Conservation (phyloP, 495 filamentous ascomycete genomes). For the Aspergillus incahuasiensis region DNA sequence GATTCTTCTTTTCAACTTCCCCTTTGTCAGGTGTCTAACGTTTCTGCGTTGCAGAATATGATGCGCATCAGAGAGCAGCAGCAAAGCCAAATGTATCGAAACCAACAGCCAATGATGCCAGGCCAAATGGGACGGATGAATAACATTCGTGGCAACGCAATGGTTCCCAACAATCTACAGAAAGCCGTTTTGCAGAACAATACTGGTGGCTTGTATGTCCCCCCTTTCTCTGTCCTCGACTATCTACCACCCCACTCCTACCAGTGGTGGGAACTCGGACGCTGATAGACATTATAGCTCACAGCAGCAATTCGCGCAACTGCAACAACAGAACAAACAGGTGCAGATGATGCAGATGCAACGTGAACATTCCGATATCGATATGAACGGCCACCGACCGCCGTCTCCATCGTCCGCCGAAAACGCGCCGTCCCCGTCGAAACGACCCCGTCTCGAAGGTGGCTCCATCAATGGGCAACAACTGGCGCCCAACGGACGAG, state of each 20-base stretch:
- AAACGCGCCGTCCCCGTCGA: constrained; percentile 87
- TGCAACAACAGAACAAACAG: constrained; percentile 65
- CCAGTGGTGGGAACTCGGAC: constrained; percentile 9
- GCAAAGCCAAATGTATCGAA: constrained; percentile 60
- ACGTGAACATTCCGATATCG: constrained; percentile 79
- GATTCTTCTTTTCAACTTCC: constrained; percentile 2
- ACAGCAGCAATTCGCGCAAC: constrained; percentile 53
- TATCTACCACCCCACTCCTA: neutral
- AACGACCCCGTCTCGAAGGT: constrained; percentile 82
- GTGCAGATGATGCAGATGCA: constrained; percentile 71
- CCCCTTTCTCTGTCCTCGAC: neutral
- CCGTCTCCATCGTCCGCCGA: constrained; percentile 78
- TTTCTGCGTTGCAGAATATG: constrained; percentile 28
- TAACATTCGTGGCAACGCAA: constrained; percentile 39
- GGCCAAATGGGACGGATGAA: constrained; percentile 58
- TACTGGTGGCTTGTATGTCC: constrained; percentile 38
- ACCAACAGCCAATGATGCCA: constrained; percentile 66
- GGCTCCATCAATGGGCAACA: constrained; percentile 66
- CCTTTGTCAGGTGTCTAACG: constrained; percentile 14
- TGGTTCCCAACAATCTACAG: constrained; percentile 52
- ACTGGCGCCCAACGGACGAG: constrained; percentile 76
- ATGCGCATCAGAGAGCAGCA: constrained; percentile 46
- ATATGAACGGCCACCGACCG: constrained; percentile 75
- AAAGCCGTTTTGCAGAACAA: constrained; percentile 77
- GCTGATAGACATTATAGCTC: constrained; percentile 25